Evolutionary conservation across 371 early-diverging fungal species (phyloP).

Genomic region (Mucor saturninus): DNA sequence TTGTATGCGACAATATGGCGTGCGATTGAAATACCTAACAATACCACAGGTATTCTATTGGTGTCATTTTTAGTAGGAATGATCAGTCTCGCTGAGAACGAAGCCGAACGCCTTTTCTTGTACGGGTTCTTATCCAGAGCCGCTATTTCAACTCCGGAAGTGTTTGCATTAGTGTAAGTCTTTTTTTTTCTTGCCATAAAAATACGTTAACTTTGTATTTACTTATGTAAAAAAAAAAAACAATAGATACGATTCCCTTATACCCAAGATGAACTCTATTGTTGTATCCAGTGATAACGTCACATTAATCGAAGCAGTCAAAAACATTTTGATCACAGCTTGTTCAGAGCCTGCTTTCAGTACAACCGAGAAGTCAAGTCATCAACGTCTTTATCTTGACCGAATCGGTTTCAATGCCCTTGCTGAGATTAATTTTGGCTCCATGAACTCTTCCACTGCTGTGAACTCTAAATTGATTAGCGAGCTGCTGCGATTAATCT

Average conservation of each 20-base stretch:
- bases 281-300: constrained; percentile 52
- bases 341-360: constrained; percentile 62
- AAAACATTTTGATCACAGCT: constrained; percentile 73
- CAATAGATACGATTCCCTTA: constrained; percentile 50
- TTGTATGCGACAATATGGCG: constrained; percentile 22
- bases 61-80: constrained; percentile 67
- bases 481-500: constrained; percentile 26
- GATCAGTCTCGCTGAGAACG: constrained; percentile 67
- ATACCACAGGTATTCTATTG: constrained; percentile 59
- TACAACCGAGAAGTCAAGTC: constrained; percentile 27
- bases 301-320: constrained; percentile 51
- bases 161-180: constrained; percentile 46
- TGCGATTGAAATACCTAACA: constrained; percentile 49
- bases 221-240: background rate
- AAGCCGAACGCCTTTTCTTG: constrained; percentile 66
- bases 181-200: background rate
- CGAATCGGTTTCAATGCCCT: constrained; percentile 53
- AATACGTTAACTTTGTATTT: background rate
- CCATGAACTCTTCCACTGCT: constrained; percentile 6
- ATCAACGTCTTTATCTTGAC: constrained; percentile 51
- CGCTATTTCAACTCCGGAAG: constrained; percentile 58
- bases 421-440: constrained; percentile 33
- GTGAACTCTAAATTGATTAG: constrained; percentile 18
- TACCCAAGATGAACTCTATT: constrained; percentile 57
- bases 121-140: constrained; percentile 70